These are phyloP conservation scores for Botryotinia calthae DNA, from an alignment of 2,329 filamentous ascomycete species.

Conservation along the genomic window DNA sequence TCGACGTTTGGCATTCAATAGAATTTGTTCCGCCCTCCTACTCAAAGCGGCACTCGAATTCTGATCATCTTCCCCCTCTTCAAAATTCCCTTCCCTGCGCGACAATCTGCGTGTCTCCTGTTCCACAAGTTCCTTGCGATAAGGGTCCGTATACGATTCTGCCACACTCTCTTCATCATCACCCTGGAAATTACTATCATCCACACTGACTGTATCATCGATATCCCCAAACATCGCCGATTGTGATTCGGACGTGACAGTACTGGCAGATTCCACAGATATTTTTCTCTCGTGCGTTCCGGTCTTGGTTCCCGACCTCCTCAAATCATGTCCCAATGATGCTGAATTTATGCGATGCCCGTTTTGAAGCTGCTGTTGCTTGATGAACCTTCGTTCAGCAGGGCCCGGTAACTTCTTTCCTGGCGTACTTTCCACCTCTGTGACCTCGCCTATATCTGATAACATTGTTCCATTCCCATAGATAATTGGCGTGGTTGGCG, in stretches of 20 bases:
- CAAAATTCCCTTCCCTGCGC: conserved; percentile 33
- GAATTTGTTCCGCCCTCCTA: conserved; percentile 80
- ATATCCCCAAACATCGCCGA: conserved; percentile 56
- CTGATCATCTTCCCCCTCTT: conserved; percentile 50
- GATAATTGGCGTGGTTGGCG: conserved; percentile 62
- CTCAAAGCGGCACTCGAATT: conserved; percentile 75
- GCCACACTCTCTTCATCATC: conserved; percentile 66
- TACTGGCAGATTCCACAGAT: conserved; percentile 61
- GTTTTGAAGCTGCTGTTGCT: conserved; percentile 27
- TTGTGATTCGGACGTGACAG: conserved; percentile 52
- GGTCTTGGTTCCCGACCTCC: conserved; percentile 48
- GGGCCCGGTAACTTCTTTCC: conserved; percentile 40
- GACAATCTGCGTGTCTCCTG: conserved; percentile 33
- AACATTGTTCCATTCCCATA: conserved; percentile 69
- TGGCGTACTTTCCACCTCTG: conserved; percentile 50
- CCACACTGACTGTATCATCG: conserved; percentile 60
- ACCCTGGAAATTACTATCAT: conserved; percentile 64
- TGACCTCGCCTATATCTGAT: conserved; percentile 61
- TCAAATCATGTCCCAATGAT: conserved; percentile 45
- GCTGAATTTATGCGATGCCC: conserved; percentile 45
- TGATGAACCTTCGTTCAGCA: conserved; percentile 35
- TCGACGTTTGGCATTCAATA: conserved; percentile 87
- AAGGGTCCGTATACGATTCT: conserved; percentile 37
- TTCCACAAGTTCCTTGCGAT: conserved; percentile 37
- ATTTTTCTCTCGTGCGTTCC: conserved; percentile 50